Percentiles rank a stretch among this genome's conserved stretches.
Evolutionary conservation across 2,329 filamentous ascomycete genomes (phyloP).

Genomic region (Diaporthe destruens): DNA sequence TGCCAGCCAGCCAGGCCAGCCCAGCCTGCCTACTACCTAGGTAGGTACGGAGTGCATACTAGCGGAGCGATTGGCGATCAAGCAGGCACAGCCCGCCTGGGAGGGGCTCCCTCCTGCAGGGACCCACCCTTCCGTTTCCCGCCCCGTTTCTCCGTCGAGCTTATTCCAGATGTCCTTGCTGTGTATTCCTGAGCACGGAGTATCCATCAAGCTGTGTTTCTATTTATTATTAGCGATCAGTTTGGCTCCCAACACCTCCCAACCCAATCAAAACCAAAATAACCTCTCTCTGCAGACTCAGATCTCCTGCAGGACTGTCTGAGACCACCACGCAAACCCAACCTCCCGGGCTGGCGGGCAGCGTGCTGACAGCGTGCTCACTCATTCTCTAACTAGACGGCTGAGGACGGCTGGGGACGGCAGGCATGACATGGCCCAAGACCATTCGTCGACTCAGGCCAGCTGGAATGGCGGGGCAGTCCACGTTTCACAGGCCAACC

Average conservation of each 20-base stretch:
- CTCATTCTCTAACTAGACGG: too few species aligned
- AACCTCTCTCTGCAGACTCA: slow-evolving; percentile 5
- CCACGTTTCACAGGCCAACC: slow-evolving; percentile 31
- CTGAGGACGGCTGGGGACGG: too few species aligned
- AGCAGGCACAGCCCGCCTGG: slow-evolving; percentile 27
- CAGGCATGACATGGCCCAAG: too few species aligned
- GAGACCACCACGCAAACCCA: slow-evolving; percentile 11
- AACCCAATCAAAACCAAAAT: not conserved
- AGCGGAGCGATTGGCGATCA: slow-evolving; percentile 29
- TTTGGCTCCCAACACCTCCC: not conserved
- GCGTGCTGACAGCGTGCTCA: not conserved
- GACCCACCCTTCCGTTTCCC: slow-evolving; percentile 15
- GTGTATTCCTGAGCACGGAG: too few species aligned
- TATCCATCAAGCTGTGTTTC: slow-evolving; percentile 19
- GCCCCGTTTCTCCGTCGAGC: slow-evolving; percentile 10
- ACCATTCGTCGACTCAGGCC: too few species aligned
- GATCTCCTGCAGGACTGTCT: slow-evolving; percentile 26
- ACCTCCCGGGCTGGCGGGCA: not conserved
- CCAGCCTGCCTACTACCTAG: slow-evolving; percentile 14
- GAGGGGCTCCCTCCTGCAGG: not conserved
- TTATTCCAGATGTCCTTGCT: too few species aligned
- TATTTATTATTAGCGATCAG: not conserved
- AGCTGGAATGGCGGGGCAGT: slow-evolving; percentile 28
- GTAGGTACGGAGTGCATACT: too few species aligned
- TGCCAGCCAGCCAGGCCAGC: not conserved